Evolutionary conservation across 768 basidiomycete genomes (phyloP), one percentile per base, ranked within the genome.

Genomic region (Kwoniella sp.): DNA sequence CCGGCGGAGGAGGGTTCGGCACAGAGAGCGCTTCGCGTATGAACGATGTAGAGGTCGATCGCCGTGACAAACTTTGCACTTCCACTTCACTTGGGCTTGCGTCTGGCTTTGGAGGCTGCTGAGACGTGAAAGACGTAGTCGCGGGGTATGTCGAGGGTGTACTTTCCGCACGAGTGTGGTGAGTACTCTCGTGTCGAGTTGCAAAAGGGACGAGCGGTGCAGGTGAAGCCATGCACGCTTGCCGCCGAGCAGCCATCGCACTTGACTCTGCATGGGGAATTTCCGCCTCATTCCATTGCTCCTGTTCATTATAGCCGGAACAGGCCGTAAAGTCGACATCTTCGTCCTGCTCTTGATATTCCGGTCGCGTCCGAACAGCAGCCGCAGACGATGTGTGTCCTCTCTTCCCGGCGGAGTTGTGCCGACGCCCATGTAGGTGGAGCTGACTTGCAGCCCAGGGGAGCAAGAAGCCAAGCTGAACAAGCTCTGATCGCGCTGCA

Each of bases 401-500:
- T 9, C 38, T 41, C 20, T 41, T 41, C 38, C 38, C 38, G 38
- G 38, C 38, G 9, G 38, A 41, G 20, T 41, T 41, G 38, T 20
- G 38, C 38, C 38, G 38, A 9, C 38, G 20, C 20, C 11, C 11
- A 20, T 41, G 38, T 41, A 41, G 38, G 20, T 9, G 38, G 38
- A n/a, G n/a, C n/a, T 37, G 34, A 48, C 47, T 48, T 20, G 47
- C 50, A 25, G 57, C 57, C 63, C 63, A 65, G 22, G 63, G 63
- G 4, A 65, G 34, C 15, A 65, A 51, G 48, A 59, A 58, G 2
- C 57, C 57, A 7, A 59, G 57, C 38, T 65, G 30, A 22, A 59
- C 51, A 25, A 59, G 25, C 11, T 65, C 50, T 38, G 20, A 29
- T 31, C 63, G 55, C 20, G 57, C 30, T n/a, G 63, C 41, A 45